phyloP scores from a whole-genome alignment of 1,284 basidiomycete species.

The Sporisorium reilianum region DNA sequence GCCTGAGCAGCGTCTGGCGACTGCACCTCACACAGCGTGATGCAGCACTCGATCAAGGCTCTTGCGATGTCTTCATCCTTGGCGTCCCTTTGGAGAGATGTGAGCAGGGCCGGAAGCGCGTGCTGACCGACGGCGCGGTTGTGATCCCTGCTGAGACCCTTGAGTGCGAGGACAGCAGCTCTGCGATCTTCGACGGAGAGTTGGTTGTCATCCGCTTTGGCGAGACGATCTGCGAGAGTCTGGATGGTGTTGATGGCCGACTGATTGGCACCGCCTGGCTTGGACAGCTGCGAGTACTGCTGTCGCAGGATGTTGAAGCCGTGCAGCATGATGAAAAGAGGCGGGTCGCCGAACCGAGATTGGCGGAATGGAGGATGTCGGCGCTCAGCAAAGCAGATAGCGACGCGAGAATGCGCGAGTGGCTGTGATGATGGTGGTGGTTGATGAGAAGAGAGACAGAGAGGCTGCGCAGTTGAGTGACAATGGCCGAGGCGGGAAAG shows the following conservation, averaged over 20 bases:
- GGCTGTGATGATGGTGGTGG: not conserved
- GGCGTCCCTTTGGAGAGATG: constrained; percentile 50
- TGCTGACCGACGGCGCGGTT: constrained; percentile 73
- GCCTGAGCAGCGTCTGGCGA: constrained; percentile 15
- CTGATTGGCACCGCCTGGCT: constrained; percentile 72
- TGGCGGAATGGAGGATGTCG: not conserved
- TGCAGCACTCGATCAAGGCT: constrained; percentile 57
- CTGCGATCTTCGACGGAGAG: constrained; percentile 78
- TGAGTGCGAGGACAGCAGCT: constrained; percentile 89
- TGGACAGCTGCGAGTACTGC: constrained; percentile 65
- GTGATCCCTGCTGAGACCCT: constrained; percentile 90
- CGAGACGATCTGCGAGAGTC: constrained; percentile 85
- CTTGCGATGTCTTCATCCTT: constrained; percentile 61
- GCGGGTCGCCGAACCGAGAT: not conserved
- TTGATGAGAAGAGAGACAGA: not conserved
- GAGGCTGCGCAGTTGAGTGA: not conserved
- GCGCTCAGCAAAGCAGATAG: not conserved
- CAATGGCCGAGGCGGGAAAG: not conserved
- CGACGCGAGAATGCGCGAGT: not conserved
- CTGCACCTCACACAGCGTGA: constrained; percentile 59
- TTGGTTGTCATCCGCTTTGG: constrained; percentile 38
- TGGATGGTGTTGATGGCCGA: constrained; percentile 85
- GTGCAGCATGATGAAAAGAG: constrained; percentile 60
- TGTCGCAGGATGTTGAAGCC: constrained; percentile 66
- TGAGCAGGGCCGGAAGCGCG: constrained; percentile 56